Percentiles rank a stretch among this genome's conserved stretches.
These are phyloP conservation scores for Nitzschia inconspicua DNA, from an alignment of 108 stramenopile species.

Conservation along the genomic window DNA sequence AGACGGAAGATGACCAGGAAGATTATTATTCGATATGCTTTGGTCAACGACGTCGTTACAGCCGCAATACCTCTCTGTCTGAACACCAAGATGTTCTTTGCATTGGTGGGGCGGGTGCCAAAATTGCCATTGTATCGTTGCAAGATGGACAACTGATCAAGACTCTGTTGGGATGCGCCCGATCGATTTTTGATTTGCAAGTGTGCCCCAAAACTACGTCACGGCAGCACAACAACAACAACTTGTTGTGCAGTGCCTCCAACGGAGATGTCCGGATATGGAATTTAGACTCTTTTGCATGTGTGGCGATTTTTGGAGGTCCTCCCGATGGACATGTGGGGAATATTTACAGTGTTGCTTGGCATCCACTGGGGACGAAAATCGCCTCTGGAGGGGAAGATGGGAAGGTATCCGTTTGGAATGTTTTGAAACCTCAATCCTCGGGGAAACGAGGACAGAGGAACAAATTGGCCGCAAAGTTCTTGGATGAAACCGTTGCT, in stretches of 20 bases:
- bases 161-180: background rate
- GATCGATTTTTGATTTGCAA: conserved; percentile 2
- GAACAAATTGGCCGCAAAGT: no score
- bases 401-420: conserved; percentile 70
- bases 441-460: no score
- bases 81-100: no score
- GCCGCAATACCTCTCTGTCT: no score
- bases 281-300: conserved; percentile 61
- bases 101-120: background rate
- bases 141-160: background rate
- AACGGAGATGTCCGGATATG: conserved; percentile 81
- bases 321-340: conserved; percentile 66
- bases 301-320: conserved; percentile 81
- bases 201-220: background rate
- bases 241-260: conserved; percentile 4
- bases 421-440: conserved; percentile 38
- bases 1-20: no score
- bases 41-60: no score
- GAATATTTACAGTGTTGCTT: conserved; percentile 60
- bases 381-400: conserved; percentile 81
- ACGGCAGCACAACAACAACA: background rate
- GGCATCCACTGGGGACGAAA: conserved; percentile 66
- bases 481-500: no score
- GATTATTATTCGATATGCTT: no score
- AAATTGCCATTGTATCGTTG: background rate